Evolutionary conservation across 495 filamentous ascomycete species (phyloP), one percentile per base, ranked within the genome.

Genomic region (Halenospora varia): DNA sequence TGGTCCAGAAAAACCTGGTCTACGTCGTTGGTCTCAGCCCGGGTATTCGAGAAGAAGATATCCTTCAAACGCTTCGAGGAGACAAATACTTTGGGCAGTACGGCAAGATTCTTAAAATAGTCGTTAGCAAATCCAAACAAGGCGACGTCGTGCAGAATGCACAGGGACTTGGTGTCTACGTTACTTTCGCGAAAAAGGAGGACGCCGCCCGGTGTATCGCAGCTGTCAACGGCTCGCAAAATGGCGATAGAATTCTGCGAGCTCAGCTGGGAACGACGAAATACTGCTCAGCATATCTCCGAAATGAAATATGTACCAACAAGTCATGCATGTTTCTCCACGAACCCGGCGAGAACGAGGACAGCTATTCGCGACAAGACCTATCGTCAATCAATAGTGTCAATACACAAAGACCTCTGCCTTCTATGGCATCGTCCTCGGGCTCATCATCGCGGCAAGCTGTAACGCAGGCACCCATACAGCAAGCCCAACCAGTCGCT

Each of bases 211-310:
- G 77, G 8, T 99, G 95, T 70, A 99, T 99, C 58, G 77, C 81
- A 42, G 88, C 91, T 26, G 94, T 99, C 2, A 90, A 99, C 69
- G 90, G 90, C 10, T 96, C 92, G 15, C 81, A 84, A 52, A 99
- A 99, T 68, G 89, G 89, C 9, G 94, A 96, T 56, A 76, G 94
- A 53, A 79, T 88, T 25, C 73, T 99, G 24, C 82, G 93, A 66
- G 95, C 95, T 3, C 95, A 97, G 70, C 89, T 95, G 53, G 95
- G 95, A 19, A 99, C 95, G 8, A 99, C 95, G 2, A 99, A 99
- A 70, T 99, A 99, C 69, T 99, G 94, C 72, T 97, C 94, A 0
- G 94, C 94, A 9, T 99, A 93, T 77, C 79, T 99, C 22, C 85
- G 95, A 19, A 88, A 91, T 53, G 94, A 99, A 68, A 84, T 83